phyloP scores from a whole-genome alignment of 2,329 filamentous ascomycete genomes.

The Amylocarpus encephaloides region DNA sequence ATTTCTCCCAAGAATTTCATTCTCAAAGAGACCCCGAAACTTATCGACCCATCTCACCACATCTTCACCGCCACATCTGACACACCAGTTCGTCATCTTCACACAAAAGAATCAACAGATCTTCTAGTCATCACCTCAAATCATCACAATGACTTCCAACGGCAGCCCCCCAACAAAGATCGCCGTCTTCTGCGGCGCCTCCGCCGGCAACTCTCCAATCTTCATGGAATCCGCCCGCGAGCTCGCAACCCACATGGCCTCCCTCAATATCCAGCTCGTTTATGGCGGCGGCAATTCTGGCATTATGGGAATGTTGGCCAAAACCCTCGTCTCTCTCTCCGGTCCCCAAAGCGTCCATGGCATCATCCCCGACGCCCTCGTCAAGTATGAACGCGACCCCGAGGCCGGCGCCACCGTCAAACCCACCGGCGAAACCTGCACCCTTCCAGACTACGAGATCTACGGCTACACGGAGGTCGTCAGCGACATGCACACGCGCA shows the following conservation, averaged over 20 bases:
- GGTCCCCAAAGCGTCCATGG: slow-evolving; percentile 83
- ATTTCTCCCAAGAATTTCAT: too few relatives aligned
- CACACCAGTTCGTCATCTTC: background rate
- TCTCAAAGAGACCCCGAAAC: too few relatives aligned
- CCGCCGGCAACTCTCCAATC: slow-evolving; percentile 66
- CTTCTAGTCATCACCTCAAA: background rate
- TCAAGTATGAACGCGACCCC: slow-evolving; percentile 67
- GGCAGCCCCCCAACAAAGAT: slow-evolving; percentile 47
- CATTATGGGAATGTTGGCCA: slow-evolving; percentile 90
- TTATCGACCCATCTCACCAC: too few relatives aligned
- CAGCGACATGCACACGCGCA: slow-evolving; percentile 92
- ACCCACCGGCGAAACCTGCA: slow-evolving; percentile 32
- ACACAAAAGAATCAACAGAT: background rate
- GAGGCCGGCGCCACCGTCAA: slow-evolving; percentile 44
- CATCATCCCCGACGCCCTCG: slow-evolving; percentile 82
- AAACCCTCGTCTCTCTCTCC: slow-evolving; percentile 74
- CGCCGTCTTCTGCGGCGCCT: slow-evolving; percentile 92
- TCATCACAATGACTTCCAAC: slow-evolving; percentile 18
- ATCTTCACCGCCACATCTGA: background rate
- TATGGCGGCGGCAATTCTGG: slow-evolving; percentile 94
- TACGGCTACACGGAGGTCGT: slow-evolving; percentile 88
- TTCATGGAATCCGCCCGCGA: slow-evolving; percentile 58
- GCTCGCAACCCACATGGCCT: slow-evolving; percentile 59
- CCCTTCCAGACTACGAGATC: slow-evolving; percentile 39
- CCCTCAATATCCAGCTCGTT: slow-evolving; percentile 75